phyloP scores from a whole-genome alignment of 2,329 filamentous ascomycete species.

The Macroventuria anomochaeta region DNA sequence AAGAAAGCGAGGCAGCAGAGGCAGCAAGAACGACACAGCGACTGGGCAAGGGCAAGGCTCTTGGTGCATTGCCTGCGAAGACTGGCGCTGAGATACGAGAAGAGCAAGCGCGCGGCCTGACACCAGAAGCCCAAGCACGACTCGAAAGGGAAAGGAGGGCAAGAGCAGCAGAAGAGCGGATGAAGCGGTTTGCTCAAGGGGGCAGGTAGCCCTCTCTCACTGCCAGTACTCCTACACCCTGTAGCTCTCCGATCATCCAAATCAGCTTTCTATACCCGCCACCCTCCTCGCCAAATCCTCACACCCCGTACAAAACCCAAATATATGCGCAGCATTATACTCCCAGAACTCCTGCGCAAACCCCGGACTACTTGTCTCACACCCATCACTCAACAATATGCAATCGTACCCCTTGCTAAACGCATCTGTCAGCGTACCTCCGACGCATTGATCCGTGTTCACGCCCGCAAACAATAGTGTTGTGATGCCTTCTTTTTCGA shows the following conservation, averaged over 20 bases:
- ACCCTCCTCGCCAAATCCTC: slow-evolving; percentile 40
- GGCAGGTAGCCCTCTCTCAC: slow-evolving; percentile 5
- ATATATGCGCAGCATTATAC: slow-evolving; percentile 50
- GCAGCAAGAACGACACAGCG: slow-evolving; percentile 59
- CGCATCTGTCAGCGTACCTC: slow-evolving; percentile 51
- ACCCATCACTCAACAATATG: slow-evolving; percentile 51
- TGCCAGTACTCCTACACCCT: too few species aligned
- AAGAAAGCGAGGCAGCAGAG: slow-evolving; percentile 58
- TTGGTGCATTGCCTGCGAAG: slow-evolving; percentile 67
- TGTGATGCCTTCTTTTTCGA: slow-evolving; percentile 48
- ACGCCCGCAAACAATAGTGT: slow-evolving; percentile 52
- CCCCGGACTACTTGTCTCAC: slow-evolving; percentile 50
- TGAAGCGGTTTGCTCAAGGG: slow-evolving; percentile 60
- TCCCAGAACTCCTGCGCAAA: slow-evolving; percentile 51
- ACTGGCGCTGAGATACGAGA: slow-evolving; percentile 81
- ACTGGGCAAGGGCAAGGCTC: slow-evolving; percentile 57
- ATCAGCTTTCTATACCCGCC: neutral
- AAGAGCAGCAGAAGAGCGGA: slow-evolving; percentile 86
- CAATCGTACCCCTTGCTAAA: slow-evolving; percentile 54
- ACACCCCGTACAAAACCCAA: slow-evolving; percentile 50
- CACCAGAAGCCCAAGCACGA: slow-evolving; percentile 82
- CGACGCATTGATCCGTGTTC: slow-evolving; percentile 54
- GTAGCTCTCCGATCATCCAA: too few species aligned
- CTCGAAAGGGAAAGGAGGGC: slow-evolving; percentile 89
- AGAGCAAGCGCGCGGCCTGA: slow-evolving; percentile 83